phyloP scores from a whole-genome alignment of 805 yeast species.

The Kuraishia ogatae region DNA sequence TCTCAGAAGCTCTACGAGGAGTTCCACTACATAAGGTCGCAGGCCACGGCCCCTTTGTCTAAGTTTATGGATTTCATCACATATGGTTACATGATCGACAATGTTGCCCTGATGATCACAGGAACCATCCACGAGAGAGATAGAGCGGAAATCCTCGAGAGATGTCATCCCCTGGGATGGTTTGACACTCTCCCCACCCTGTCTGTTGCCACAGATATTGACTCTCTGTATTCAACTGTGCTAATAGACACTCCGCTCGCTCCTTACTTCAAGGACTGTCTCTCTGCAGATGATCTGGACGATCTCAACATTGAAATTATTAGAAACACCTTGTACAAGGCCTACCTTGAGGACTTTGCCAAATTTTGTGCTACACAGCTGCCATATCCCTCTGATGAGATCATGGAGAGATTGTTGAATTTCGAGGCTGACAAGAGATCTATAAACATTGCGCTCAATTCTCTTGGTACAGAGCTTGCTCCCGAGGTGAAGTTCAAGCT shows the following conservation, averaged over 20 bases:
- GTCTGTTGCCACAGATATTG: conserved; percentile 90
- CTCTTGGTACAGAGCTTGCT: conserved; percentile 76
- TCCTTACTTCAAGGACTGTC: conserved; percentile 86
- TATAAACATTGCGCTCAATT: conserved; percentile 84
- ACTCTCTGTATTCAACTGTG: conserved; percentile 86
- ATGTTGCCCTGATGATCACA: conserved; percentile 90
- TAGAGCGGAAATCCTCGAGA: conserved; percentile 72
- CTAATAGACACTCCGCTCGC: conserved; percentile 96
- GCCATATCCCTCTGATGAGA: conserved; percentile 69
- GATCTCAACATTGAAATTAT: conserved; percentile 94
- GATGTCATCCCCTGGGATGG: conserved; percentile 98
- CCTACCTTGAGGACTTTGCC: conserved; percentile 83
- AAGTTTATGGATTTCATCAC: conserved; percentile 87
- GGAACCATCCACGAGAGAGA: conserved; percentile 96
- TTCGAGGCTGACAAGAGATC: conserved; percentile 96
- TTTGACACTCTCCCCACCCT: conserved; percentile 95
- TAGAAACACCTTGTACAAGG: conserved; percentile 85
- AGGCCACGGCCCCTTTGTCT: conserved; percentile 72
- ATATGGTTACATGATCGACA: conserved; percentile 97
- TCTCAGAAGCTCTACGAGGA: conserved; percentile 69
- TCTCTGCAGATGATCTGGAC: conserved; percentile 82
- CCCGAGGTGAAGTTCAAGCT: conserved; percentile 60
- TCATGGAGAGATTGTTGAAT: conserved; percentile 67
- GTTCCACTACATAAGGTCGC: conserved; percentile 77
- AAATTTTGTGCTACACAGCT: conserved; percentile 54